phyloP scores from a whole-genome alignment of 495 filamentous ascomycete genomes.

The Aspergillus coremiiformis region DNA sequence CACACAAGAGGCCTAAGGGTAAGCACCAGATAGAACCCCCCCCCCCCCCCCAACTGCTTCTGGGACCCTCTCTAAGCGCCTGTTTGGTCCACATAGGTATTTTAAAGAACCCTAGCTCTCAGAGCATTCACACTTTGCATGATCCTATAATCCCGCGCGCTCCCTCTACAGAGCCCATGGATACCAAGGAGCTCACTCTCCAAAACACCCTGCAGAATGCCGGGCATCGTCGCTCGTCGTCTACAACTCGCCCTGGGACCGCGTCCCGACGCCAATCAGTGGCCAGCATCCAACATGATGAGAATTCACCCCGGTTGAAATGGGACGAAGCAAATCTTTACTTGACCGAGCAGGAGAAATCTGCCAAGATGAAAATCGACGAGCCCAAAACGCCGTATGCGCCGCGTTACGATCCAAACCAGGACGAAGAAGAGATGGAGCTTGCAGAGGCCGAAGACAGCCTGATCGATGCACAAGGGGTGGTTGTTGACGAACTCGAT shows the following conservation, averaged over 20 bases:
- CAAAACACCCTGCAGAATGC: slow-evolving; percentile 93
- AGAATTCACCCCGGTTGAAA: slow-evolving; percentile 68
- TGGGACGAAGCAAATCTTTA: slow-evolving; percentile 99
- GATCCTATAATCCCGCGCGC: slow-evolving; percentile 23
- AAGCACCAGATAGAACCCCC: too few relatives aligned
- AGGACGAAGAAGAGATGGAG: slow-evolving; percentile 71
- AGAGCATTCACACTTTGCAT: slow-evolving; percentile 28
- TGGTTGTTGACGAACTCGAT: slow-evolving; percentile 69
- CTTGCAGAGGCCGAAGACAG: slow-evolving; percentile 29
- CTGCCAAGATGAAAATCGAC: slow-evolving; percentile 94
- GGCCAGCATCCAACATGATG: slow-evolving; percentile 39
- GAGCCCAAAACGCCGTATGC: slow-evolving; percentile 98
- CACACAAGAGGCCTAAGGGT: slow-evolving; percentile 71
- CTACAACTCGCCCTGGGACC: slow-evolving; percentile 49
- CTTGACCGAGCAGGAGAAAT: slow-evolving; percentile 89
- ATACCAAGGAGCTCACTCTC: slow-evolving; percentile 77
- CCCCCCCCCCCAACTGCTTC: not conserved
- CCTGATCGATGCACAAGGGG: slow-evolving; percentile 48
- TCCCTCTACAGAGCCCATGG: slow-evolving; percentile 23
- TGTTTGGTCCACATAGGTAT: slow-evolving; percentile 54
- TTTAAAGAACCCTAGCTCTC: slow-evolving; percentile 74
- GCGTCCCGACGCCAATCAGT: slow-evolving; percentile 64
- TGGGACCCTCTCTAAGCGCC: slow-evolving; percentile 2
- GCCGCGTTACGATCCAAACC: slow-evolving; percentile 77
- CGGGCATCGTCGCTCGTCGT: slow-evolving; percentile 79